Percentiles rank a stretch among this genome's conserved stretches.
Conservation (phyloP, 352 stramenopile genomes). For the Thalassiosira mediterranea region DNA sequence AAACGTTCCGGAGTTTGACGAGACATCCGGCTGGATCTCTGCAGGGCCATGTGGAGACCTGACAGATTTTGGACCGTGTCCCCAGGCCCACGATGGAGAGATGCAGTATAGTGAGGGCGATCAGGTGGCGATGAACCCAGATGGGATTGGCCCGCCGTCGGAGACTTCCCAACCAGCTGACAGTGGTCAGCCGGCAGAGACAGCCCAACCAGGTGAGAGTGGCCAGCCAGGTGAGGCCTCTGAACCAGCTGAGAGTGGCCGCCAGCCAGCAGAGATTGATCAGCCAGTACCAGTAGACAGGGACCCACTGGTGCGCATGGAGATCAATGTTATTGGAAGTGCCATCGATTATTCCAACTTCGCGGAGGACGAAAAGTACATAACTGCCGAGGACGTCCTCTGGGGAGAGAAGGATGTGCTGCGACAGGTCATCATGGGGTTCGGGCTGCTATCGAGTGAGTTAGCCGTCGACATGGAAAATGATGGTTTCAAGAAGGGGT, state of each 20-base stretch:
- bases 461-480: no score
- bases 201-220: no score
- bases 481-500: no score
- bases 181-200: no score
- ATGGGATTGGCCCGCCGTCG: not conserved
- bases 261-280: no score
- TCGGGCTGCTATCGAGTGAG: no score
- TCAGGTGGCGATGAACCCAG: not conserved
- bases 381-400: not conserved
- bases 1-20: not conserved
- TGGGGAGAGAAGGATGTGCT: no score
- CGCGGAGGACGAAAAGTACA: not conserved
- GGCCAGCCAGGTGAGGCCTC: no score
- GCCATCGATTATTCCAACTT: not conserved
- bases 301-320: not conserved
- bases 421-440: no score
- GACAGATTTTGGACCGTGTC: not conserved
- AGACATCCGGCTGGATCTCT: not conserved
- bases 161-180: not conserved
- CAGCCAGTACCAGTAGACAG: no score
- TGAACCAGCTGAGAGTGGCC: no score
- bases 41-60: not conserved
- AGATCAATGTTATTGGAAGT: not conserved
- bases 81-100: not conserved
- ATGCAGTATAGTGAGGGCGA: not conserved